phyloP scores from a whole-genome alignment of 768 basidiomycete genomes.

The Clitopilus passeckerianus region DNA sequence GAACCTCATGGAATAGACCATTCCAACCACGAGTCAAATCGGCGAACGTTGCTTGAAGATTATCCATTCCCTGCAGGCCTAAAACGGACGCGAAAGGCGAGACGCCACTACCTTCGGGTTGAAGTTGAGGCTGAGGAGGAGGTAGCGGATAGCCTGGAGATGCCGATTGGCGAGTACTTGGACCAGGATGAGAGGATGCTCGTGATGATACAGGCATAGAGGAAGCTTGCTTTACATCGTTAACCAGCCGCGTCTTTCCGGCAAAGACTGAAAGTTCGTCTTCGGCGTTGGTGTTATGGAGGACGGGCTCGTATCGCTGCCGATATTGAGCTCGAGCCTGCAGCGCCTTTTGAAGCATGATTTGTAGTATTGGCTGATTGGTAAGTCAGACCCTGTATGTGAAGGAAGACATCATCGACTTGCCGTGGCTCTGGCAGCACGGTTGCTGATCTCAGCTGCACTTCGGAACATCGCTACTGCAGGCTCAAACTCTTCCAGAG shows the following conservation, averaged over 20 bases:
- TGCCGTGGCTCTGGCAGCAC: constrained; percentile 48
- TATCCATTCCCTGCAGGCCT: constrained; percentile 1
- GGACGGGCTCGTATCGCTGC: constrained; percentile 12
- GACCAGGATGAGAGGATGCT: background rate
- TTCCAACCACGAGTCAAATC: constrained; percentile 31
- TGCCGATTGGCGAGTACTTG: background rate
- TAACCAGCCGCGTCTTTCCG: constrained; percentile 24
- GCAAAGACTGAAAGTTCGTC: constrained; percentile 32
- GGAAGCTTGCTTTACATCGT: constrained; percentile 2
- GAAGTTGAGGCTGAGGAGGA: background rate
- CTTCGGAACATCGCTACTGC: constrained; percentile 39
- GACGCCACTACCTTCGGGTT: background rate
- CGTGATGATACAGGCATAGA: background rate
- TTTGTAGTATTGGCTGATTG: constrained; percentile 39
- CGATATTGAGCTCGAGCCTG: constrained; percentile 18
- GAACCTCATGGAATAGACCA: constrained; percentile 30
- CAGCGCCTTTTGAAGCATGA: constrained; percentile 37
- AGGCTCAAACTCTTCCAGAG: constrained; percentile 40
- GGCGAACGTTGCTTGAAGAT: constrained; percentile 17
- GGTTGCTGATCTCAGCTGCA: constrained; percentile 39
- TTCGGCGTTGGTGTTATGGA: constrained; percentile 12
- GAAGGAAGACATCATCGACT: constrained; percentile 5
- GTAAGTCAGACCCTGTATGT: background rate
- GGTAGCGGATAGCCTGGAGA: constrained; percentile 1
- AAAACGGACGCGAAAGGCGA: background rate